Conservation (phyloP, 2,329 filamentous ascomycete genomes). For the Fusarium temperatum region DNA sequence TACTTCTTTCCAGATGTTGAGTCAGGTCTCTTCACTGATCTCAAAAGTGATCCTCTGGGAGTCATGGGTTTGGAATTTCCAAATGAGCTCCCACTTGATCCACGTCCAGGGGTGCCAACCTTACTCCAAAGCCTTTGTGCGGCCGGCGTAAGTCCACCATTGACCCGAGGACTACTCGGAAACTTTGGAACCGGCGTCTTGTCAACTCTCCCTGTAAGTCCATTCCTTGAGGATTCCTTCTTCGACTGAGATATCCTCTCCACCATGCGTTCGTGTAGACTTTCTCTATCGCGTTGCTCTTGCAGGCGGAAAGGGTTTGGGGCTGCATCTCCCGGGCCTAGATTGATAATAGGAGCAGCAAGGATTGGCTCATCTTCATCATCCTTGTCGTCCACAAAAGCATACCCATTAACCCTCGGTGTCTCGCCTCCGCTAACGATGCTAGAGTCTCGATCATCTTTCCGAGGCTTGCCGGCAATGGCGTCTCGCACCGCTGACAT, state of each 20-base stretch:
- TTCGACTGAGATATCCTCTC: constrained; percentile 81
- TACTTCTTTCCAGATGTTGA: constrained; percentile 31
- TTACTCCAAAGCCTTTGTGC: constrained; percentile 74
- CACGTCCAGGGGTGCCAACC: constrained; percentile 59
- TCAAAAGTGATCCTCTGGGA: constrained; percentile 51
- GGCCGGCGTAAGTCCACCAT: constrained; percentile 74
- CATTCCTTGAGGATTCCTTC: constrained; percentile 66
- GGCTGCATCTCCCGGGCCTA: constrained; percentile 68
- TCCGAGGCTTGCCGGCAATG: constrained; percentile 75
- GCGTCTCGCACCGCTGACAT: constrained; percentile 86
- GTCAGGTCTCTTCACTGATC: constrained; percentile 44
- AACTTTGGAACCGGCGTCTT: constrained; percentile 74
- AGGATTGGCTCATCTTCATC: constrained; percentile 49
- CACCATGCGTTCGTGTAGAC: constrained; percentile 85
- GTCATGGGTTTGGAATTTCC: constrained; percentile 50
- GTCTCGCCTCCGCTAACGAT: constrained; percentile 71
- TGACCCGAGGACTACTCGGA: constrained; percentile 69
- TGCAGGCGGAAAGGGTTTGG: constrained; percentile 85
- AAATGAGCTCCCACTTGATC: constrained; percentile 46
- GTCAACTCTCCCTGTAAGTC: constrained; percentile 67
- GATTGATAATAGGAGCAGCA: constrained; percentile 58
- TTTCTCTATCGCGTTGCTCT: constrained; percentile 79
- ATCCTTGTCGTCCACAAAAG: constrained; percentile 87
- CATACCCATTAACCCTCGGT: constrained; percentile 90
- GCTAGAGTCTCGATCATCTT: constrained; percentile 68